A percentile compares a stretch with the other conserved stretches of the same genome.
Evolutionary conservation across 805 yeast genomes (phyloP).

Genomic region (Kuraishia floccosa): DNA sequence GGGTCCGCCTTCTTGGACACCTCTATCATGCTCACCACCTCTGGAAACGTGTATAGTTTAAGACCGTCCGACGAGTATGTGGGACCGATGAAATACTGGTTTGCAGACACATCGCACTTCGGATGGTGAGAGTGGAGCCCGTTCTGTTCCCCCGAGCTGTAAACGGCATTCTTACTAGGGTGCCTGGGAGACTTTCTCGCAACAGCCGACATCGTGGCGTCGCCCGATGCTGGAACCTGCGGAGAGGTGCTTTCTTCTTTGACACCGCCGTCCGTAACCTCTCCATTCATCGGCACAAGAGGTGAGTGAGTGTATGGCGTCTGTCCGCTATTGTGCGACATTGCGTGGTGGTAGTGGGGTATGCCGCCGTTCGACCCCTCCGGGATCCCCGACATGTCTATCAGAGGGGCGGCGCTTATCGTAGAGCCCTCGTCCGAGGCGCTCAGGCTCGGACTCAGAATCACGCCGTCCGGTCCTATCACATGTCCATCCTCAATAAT

Average conservation of each 20-base stretch:
- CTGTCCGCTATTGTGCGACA: background rate
- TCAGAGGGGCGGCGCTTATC: background rate
- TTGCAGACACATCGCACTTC: constrained; percentile 44
- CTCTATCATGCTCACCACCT: constrained; percentile 36
- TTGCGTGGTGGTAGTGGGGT: background rate
- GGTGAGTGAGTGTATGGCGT: background rate
- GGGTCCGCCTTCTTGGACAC: constrained; percentile 28
- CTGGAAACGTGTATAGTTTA: constrained; percentile 44
- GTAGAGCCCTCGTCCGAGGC: constrained; percentile 8
- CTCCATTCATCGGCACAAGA: constrained; percentile 1
- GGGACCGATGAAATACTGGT: constrained; percentile 59
- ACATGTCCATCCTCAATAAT: constrained; percentile 41
- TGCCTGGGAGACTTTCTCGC: background rate
- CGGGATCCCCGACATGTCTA: background rate
- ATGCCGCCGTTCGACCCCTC: constrained; percentile 2
- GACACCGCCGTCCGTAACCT: background rate
- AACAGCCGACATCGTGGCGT: background rate
- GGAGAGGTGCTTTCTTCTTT: background rate
- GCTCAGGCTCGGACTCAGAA: constrained; percentile 23
- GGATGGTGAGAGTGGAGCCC: constrained; percentile 16
- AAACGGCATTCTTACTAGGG: background rate
- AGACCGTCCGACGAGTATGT: constrained; percentile 20
- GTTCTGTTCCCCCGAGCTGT: background rate
- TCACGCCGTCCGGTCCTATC: constrained; percentile 8
- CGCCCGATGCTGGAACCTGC: background rate